These are phyloP conservation scores for Paraphoma chrysanthemicola DNA, from an alignment of 2,329 filamentous ascomycete species.

Conservation along the genomic window DNA sequence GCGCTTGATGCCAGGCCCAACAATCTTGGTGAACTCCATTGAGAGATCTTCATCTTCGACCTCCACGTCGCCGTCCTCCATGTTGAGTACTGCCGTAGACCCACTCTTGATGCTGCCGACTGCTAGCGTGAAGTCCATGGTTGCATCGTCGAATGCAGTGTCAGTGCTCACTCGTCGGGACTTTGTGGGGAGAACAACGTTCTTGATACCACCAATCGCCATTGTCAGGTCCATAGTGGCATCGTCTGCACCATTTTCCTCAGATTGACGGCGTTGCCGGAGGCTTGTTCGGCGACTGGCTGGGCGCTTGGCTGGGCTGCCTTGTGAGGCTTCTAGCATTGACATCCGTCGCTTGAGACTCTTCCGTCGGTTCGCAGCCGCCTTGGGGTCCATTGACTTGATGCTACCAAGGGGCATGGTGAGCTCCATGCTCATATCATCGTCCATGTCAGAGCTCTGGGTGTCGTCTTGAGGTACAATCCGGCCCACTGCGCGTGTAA, in stretches of 20 bases:
- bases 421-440: constrained; percentile 63
- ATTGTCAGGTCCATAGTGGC: constrained; percentile 50
- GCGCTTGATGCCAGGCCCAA: constrained; percentile 53
- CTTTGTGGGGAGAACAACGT: constrained; percentile 9
- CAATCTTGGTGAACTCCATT: constrained; percentile 60
- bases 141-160: constrained; percentile 40
- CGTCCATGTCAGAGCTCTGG: constrained; percentile 50
- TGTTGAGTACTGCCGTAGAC: constrained; percentile 6
- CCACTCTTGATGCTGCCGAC: constrained; percentile 44
- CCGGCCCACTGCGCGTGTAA: constrained; percentile 80
- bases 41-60: constrained; percentile 52
- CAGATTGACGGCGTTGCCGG: constrained; percentile 47
- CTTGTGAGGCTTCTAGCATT: constrained; percentile 44
- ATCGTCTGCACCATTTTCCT: constrained; percentile 48
- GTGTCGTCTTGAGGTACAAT: constrained; percentile 66
- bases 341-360: constrained; percentile 55
- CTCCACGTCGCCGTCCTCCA: constrained; percentile 18
- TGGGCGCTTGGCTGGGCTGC: constrained; percentile 46
- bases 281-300: constrained; percentile 43
- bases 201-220: constrained; percentile 47
- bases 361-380: constrained; percentile 37
- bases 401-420: constrained; percentile 63
- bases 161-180: constrained; percentile 33
- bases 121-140: constrained; percentile 50
- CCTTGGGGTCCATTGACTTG: constrained; percentile 39